Percentiles rank a stretch among this genome's conserved stretches.
Evolutionary conservation across 2,329 filamentous ascomycete species (phyloP).

Genomic region (Cladophialophora bantiana): DNA sequence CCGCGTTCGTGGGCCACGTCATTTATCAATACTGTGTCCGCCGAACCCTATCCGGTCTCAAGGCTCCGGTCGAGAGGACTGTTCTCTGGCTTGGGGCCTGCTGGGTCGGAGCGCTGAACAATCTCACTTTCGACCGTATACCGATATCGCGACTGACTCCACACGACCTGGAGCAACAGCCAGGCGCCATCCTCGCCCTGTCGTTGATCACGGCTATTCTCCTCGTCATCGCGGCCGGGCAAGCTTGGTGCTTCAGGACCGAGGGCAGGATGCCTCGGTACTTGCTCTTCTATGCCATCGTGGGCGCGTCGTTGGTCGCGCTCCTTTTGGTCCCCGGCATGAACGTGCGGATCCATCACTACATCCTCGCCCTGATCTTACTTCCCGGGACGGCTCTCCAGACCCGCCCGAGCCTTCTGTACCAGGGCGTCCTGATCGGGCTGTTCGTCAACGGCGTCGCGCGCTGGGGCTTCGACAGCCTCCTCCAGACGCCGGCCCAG

Average conservation of each 20-base stretch:
- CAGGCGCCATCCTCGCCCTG: constrained; percentile 64
- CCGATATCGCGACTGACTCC: constrained; percentile 68
- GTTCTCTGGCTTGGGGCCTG: constrained; percentile 66
- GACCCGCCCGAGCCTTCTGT: constrained; percentile 64
- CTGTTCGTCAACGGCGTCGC: constrained; percentile 70
- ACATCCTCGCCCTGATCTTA: constrained; percentile 66
- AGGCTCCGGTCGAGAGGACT: constrained; percentile 67
- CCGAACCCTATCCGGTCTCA: constrained; percentile 57
- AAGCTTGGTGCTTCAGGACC: constrained; percentile 63
- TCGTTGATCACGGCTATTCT: constrained; percentile 61
- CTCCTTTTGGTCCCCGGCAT: constrained; percentile 61
- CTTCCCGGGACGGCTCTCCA: constrained; percentile 66
- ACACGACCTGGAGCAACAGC: constrained; percentile 64
- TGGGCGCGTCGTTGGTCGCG: constrained; percentile 45
- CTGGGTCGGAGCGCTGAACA: constrained; percentile 68
- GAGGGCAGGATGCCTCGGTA: constrained; percentile 64
- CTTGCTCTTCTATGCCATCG: constrained; percentile 57
- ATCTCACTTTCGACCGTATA: constrained; percentile 69
- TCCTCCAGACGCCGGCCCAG: constrained; percentile 63
- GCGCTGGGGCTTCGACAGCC: constrained; percentile 68
- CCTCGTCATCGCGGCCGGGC: constrained; percentile 60
- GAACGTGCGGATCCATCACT: constrained; percentile 69
- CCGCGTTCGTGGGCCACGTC: constrained; percentile 64
- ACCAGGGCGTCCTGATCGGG: constrained; percentile 67
- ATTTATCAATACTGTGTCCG: constrained; percentile 63